Evolutionary conservation across 805 yeast genomes (phyloP), one percentile per base, ranked within the genome.

Genomic region (Helenozyma baotianmanensis): DNA sequence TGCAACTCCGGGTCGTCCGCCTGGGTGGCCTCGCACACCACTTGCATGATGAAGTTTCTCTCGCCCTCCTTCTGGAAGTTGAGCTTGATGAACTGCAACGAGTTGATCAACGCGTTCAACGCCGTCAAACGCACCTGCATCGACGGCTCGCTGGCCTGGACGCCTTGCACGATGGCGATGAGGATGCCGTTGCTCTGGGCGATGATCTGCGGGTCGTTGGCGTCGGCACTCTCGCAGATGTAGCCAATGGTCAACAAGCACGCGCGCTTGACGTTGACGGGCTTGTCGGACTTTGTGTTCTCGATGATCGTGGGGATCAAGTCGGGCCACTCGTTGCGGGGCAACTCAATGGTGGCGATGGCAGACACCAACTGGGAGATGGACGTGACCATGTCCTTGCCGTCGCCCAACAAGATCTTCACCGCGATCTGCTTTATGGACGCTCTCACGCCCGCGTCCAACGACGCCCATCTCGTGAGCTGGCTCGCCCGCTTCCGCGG

Each of bases 21-120:
- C 60, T 90, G 96, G n/a, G 98, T 89, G 12, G 97, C 96, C 63
- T 92, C 97, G 64, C 98, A 92, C 11, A 92, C 97, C 26, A 92
- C 97, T 68, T 88, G 96, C 98, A 92, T 92, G 58, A 92, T 84
- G 62, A 83, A 88, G 58, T 92, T 89, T 54, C 98, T 78, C 69
- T 92, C 98, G 40, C 92, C 94, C 54, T 90, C 97, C 39, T 83
- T 75, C 48, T 80, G 88, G 69, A 92, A 92, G 62, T 92, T 92
- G 51, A 71, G 74, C 40, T 82, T 78, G 61, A 92, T 87, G 59
- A 90, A 92, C 45, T 82, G 94, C 48, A 92, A 73, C 19, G 97
- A 88, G 62, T 83, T 84, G 27, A 84, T 94, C 41, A 92, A 74
- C 2, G 98, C 96, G 54, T 84, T 84, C 47, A 92, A 70, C 2